Base-by-base conservation (phyloP, 495 filamentous ascomycete genomes). In the Trichocladium uniseriatum region DNA sequence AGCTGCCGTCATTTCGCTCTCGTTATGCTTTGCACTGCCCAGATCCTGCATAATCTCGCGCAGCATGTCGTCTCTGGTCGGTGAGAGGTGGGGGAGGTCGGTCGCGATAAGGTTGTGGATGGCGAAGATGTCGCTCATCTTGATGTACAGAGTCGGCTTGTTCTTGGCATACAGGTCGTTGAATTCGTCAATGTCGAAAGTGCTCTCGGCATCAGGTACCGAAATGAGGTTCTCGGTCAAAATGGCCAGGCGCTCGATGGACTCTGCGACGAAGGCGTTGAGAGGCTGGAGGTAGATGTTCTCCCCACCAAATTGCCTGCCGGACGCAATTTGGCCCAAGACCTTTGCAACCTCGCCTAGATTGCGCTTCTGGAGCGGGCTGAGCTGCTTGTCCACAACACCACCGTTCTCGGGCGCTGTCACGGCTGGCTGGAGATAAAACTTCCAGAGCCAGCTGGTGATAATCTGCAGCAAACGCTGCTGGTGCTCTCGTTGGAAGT, bases 101-200 rank as follows among this genome's bases (percentile, higher is more conserved):
- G 81, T 76, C 24, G 86, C 81, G 38, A 97, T 77, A 31, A 97
- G 79, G 42, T 83, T 86, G 59, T 99, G 92, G 48, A 99, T 89
- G 18, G 94, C 85, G 65, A 97, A 97, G 50, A 99, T 88, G 64
- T 99, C 92, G 14, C 85, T 79, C 82, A 97, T 89, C 67, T 99
- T 99, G 67, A 99, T 94, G 70, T 95, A 99, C 16, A 99, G 73
- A 3, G 91, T 97, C 3, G 92, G 92, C 60, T 95, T 94, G 43
- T 87, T 90, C 58, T 91, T 88, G 40, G 91, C 84, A 58, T 96
- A 97, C 21, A 97, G 78, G 59, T 99, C 92, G 56, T 96, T 95
- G 76, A 91, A 97, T 54, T 96, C 91, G 61, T 97, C 92, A 61
- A 97, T 96, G 62, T 96, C 94, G 63, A 95, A 98, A 18, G 90